Evolutionary conservation across 495 filamentous ascomycete species (phyloP), one percentile per base, ranked within the genome.

Genomic region (Mytilinidion resinicola): DNA sequence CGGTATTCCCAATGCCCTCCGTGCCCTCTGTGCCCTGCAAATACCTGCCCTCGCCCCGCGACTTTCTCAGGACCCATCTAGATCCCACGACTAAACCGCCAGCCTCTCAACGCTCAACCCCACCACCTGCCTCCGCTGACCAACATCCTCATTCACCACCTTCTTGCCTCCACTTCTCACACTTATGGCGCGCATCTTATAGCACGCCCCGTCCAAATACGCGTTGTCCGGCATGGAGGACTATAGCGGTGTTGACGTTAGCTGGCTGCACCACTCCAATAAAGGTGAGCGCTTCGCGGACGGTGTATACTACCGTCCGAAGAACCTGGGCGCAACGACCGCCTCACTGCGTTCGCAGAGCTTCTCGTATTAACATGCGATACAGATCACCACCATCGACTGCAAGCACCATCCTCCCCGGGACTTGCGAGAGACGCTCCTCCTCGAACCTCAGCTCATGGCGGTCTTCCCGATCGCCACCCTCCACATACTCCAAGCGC

Each of bases 251-350:
- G 73, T 88, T 56, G 85, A 88, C 70, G 82, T 88, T 52, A 80
- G 77, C 55, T 88, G 85, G 85, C 80, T 87, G 75, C 84, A 86
- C 71, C 82, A 85, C 64, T 79, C 83, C 44, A 80, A 80, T 52
- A 82, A 77, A 82, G 81, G 83, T 78, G 65, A 74, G 76, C 60
- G 25, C 34, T 33, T 38, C 43, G 12, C n/a, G 12, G 25, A 55
- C 48, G 34, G 30, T 38, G n/a, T 12, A 30, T 17, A 14, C 20
- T 34, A 3, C 21, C 1, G 0, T 19, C 25, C 46, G 46, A 20
- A 14, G 0, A 25, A 9, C 19, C 46, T 19, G 15, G 14, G 46
- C 14, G 25, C 46, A 49, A 12, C 21, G 9, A 25, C 21, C 19
- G 46, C 37, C 4, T 53, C 37, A 4, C 19, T 14, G 33, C 15